These are phyloP conservation scores for Crithidia sp. DNA, from an alignment of 208 protist species.

Conservation along the genomic window DNA sequence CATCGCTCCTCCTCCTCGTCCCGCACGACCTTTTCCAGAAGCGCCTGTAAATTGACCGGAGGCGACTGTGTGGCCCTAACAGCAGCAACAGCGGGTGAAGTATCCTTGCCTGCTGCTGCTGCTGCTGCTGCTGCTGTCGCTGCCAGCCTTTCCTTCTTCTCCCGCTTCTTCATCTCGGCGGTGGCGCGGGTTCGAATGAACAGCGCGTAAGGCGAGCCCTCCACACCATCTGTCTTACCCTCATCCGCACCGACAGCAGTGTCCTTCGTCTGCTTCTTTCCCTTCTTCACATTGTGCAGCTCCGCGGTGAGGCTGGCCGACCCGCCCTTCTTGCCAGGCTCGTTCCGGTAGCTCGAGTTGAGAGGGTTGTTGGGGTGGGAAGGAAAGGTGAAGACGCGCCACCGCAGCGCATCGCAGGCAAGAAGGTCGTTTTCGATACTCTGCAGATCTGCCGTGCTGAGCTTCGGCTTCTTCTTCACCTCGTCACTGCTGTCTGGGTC, in stretches of 20 bases:
- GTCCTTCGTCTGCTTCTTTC: not conserved
- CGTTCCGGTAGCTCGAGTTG: conserved; percentile 37
- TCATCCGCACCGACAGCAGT: not conserved
- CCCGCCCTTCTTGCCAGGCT: conserved; percentile 5
- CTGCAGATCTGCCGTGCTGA: conserved; percentile 13
- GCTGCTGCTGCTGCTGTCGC: not conserved
- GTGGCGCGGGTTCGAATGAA: conserved; percentile 20
- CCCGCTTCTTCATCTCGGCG: conserved; percentile 6
- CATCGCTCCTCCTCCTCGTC: conserved; percentile 15
- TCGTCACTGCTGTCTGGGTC: no score
- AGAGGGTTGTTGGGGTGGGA: conserved; percentile 44
- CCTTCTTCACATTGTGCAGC: conserved; percentile 17
- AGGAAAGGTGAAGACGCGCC: conserved; percentile 50
- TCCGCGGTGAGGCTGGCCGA: conserved; percentile 4
- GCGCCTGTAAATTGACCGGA: conserved; percentile 3
- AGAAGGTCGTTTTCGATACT: conserved; percentile 49
- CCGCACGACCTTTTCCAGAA: conserved; percentile 15
- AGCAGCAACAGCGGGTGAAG: no score
- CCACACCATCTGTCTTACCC: not conserved
- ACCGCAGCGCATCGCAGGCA: conserved; percentile 52
- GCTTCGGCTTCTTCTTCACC: conserved; percentile 13
- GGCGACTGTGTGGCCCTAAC: not conserved
- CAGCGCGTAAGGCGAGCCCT: not conserved
- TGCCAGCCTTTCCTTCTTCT: conserved; percentile 2
- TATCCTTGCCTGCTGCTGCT: not conserved